Conservation (phyloP, 352 stramenopile species). For the Phytopythium kandeliae region DNA sequence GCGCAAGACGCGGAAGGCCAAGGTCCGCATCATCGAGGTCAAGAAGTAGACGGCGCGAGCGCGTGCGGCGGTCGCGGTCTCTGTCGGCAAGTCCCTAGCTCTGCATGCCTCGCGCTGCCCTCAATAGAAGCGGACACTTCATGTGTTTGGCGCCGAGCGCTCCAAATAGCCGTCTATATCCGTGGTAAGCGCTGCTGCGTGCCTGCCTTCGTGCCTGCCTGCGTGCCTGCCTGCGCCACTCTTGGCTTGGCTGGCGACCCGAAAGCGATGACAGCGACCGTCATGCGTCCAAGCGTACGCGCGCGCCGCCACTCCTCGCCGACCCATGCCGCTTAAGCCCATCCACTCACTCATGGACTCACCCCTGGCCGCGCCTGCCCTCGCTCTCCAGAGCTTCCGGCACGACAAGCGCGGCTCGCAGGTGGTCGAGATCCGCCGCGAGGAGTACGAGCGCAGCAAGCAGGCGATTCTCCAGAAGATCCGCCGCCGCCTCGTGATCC, state of each 20-base stretch:
- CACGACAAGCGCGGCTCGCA: constrained; percentile 47
- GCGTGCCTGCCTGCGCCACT: too few relatives aligned
- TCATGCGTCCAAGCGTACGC: constrained; percentile 59
- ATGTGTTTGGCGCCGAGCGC: background rate
- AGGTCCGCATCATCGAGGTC: constrained; percentile 73
- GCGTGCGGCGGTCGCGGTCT: too few relatives aligned
- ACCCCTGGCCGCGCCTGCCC: too few relatives aligned
- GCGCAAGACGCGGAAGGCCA: constrained; percentile 59
- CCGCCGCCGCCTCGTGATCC: constrained; percentile 48
- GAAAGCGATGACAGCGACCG: constrained; percentile 25
- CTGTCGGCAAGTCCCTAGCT: too few relatives aligned
- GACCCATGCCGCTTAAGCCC: too few relatives aligned
- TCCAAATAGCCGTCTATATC: background rate
- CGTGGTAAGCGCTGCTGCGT: too few relatives aligned
- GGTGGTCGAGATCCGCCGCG: constrained; percentile 66
- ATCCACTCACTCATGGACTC: too few relatives aligned
- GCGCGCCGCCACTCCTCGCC: constrained; percentile 1
- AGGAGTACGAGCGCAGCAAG: constrained; percentile 74
- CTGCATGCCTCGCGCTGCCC: too few relatives aligned
- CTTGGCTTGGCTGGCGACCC: constrained; percentile 5
- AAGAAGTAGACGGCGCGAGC: too few relatives aligned
- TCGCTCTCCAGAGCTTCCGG: constrained; percentile 48
- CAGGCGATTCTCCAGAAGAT: constrained; percentile 70
- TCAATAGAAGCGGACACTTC: background rate
- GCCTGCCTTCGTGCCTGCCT: background rate